Evolutionary conservation across 1,284 basidiomycete genomes (phyloP).

Genomic region (Ganoderma sp.): DNA sequence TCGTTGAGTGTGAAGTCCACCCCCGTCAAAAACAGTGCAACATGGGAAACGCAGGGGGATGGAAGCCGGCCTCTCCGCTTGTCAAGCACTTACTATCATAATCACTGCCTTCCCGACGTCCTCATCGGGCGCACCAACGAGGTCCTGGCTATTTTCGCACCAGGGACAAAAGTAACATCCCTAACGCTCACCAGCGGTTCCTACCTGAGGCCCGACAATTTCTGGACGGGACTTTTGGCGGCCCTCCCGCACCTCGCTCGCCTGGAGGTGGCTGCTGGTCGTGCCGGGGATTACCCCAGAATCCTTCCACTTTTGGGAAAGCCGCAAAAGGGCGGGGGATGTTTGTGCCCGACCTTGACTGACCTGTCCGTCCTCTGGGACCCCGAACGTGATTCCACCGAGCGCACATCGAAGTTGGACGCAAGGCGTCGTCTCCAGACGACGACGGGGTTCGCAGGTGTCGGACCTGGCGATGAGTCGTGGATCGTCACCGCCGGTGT

Average conservation of each 20-base stretch:
- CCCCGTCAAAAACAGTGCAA: neutral
- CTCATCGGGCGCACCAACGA: neutral
- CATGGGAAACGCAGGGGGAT: neutral
- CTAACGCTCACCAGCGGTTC: neutral
- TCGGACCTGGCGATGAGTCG: neutral
- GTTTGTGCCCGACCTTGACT: neutral
- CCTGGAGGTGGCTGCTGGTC: neutral
- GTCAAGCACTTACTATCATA: neutral
- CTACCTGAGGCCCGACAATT: neutral
- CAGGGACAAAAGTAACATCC: neutral
- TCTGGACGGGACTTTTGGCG: neutral
- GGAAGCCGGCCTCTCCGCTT: neutral
- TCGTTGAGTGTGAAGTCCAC: neutral
- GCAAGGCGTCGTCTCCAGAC: neutral
- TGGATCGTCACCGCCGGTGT: neutral
- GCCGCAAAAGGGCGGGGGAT: neutral
- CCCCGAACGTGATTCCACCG: neutral
- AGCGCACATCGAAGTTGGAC: neutral
- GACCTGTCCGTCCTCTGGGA: conserved; percentile 1
- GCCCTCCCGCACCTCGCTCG: neutral
- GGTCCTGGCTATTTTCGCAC: neutral
- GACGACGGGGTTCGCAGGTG: neutral
- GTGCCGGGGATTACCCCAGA: neutral
- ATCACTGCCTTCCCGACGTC: neutral
- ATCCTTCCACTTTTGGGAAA: neutral